These are phyloP conservation scores for Fusarium drepaniforme DNA, from an alignment of 2,329 filamentous ascomycete species.

Conservation along the genomic window DNA sequence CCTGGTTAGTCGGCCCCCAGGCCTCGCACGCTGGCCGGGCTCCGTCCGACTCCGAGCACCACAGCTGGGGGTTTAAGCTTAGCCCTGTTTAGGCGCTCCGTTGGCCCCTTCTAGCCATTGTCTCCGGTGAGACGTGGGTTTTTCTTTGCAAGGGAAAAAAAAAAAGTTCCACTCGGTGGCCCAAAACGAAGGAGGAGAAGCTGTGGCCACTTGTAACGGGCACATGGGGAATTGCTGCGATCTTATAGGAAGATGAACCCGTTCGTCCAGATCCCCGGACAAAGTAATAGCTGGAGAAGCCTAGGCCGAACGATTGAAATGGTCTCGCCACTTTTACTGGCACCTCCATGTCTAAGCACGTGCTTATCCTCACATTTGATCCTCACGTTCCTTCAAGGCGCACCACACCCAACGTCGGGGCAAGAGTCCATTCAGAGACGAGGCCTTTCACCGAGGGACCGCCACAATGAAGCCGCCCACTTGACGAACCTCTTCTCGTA, in stretches of 20 bases:
- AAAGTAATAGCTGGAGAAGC: background rate
- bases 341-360: background rate
- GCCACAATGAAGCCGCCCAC: background rate
- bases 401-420: background rate
- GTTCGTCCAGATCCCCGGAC: background rate
- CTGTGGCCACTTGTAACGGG: constrained; percentile 24
- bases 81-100: background rate
- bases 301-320: background rate
- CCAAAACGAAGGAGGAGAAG: constrained; percentile 5
- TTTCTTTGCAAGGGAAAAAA: background rate
- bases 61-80: constrained; percentile 4
- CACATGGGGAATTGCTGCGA: constrained; percentile 33
- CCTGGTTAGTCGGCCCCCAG: constrained; percentile 18
- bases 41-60: background rate
- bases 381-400: background rate
- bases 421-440: background rate
- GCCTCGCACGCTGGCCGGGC: background rate
- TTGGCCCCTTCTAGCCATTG: constrained; percentile 15
- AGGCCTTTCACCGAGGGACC: background rate
- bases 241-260: constrained; percentile 27
- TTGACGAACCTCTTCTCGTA: background rate
- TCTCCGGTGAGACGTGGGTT: background rate
- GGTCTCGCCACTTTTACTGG: background rate
- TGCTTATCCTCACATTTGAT: background rate
- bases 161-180: constrained; percentile 5